These are phyloP conservation scores for Venturia pyrina DNA, from an alignment of 2,329 filamentous ascomycete genomes.

Conservation along the genomic window DNA sequence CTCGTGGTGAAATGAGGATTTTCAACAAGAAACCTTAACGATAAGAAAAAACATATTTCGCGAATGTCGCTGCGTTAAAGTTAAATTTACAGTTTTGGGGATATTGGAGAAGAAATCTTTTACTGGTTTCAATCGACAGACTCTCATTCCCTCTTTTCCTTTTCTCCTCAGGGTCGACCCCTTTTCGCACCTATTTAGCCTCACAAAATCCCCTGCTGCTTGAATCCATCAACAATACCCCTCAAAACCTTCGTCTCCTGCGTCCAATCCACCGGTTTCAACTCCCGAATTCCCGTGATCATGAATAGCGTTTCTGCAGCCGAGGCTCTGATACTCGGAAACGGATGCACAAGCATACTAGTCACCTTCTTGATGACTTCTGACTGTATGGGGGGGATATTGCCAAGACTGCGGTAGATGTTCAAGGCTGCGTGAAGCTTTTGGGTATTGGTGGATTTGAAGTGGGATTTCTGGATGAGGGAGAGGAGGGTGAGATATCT, in stretches of 20 bases:
- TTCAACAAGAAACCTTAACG: no score
- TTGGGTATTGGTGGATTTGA: constrained; percentile 70
- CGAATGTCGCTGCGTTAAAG: no score
- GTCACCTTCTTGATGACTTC: constrained; percentile 59
- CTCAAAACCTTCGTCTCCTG: constrained; percentile 24
- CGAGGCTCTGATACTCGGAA: constrained; percentile 45
- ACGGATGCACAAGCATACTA: constrained; percentile 69
- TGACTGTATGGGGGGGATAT: constrained; percentile 38
- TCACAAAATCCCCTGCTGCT: background rate
- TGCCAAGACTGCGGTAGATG: constrained; percentile 63
- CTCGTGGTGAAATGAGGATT: no score
- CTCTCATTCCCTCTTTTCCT: no score
- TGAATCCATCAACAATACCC: constrained; percentile 18
- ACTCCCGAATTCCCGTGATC: constrained; percentile 24
- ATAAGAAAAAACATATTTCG: no score
- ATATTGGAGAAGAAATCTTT: no score
- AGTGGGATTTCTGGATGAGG: constrained; percentile 66
- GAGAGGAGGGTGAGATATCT: constrained; percentile 43
- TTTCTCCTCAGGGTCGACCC: background rate
- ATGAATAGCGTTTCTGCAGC: constrained; percentile 33
- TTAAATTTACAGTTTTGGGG: no score
- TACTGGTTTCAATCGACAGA: no score
- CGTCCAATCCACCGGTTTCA: constrained; percentile 29
- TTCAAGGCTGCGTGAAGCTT: constrained; percentile 73
- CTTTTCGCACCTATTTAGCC: background rate